Evolutionary conservation across 2,329 filamentous ascomycete genomes (phyloP).

Genomic region (Verticillium zaregamsianum): DNA sequence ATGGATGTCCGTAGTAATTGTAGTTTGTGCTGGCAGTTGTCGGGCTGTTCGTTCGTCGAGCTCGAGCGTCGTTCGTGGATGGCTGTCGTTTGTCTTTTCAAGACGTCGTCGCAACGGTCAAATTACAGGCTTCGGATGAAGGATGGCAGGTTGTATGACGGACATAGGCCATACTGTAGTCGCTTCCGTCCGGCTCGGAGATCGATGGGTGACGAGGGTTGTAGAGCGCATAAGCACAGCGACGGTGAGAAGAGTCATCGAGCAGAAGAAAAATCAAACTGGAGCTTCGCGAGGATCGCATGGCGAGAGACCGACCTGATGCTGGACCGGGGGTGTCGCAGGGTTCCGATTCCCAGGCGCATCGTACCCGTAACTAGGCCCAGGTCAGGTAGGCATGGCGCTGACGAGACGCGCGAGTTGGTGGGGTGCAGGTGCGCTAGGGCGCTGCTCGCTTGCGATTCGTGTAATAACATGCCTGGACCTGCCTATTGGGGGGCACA

Average conservation of each 20-base stretch:
- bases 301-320: background rate
- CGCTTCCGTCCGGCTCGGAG: background rate
- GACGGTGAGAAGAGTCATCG: background rate
- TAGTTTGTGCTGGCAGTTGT: background rate
- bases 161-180: background rate
- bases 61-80: background rate
- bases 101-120: background rate
- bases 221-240: background rate
- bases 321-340: background rate
- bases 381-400: background rate
- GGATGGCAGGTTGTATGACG: background rate
- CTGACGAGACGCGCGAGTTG: background rate
- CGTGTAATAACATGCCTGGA: background rate
- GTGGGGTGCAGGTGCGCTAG: background rate
- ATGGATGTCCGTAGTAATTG: background rate
- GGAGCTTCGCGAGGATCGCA: background rate
- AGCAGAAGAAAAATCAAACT: background rate
- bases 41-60: background rate
- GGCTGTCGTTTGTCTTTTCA: background rate
- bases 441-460: background rate
- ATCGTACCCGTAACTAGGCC: background rate
- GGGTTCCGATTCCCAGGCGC: background rate
- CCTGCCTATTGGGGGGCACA: background rate
- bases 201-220: background rate
- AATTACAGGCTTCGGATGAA: background rate